phyloP scores from a whole-genome alignment of 2,329 filamentous ascomycete genomes.

The Cladosporium sp. region DNA sequence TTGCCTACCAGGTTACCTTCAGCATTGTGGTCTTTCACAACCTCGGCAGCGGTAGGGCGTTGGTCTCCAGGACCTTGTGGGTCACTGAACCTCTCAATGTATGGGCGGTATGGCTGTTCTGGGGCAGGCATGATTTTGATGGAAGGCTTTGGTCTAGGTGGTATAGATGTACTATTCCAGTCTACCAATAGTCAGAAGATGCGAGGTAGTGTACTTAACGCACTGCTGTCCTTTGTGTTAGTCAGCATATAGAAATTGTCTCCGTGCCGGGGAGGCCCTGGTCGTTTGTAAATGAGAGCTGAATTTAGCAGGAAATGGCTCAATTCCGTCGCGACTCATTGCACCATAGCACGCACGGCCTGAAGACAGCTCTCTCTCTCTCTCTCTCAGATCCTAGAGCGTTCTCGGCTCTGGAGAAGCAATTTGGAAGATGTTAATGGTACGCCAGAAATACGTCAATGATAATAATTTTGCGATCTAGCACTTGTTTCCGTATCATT shows the following conservation, averaged over 20 bases:
- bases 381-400: no score
- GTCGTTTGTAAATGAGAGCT: neutral
- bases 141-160: no score
- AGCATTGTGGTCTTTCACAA: conserved; percentile 26
- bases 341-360: neutral
- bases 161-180: no score
- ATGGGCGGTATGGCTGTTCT: conserved; percentile 8
- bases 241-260: neutral
- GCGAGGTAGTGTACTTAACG: no score
- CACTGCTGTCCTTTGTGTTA: neutral
- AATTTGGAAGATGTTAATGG: no score
- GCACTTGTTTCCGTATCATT: no score
- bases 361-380: neutral
- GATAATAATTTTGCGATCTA: no score
- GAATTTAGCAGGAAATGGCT: neutral
- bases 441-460: no score
- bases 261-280: neutral
- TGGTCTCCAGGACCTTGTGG: conserved; percentile 25
- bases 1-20: conserved; percentile 34
- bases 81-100: conserved; percentile 33
- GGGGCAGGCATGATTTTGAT: conserved; percentile 8
- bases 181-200: no score
- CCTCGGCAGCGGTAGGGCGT: conserved; percentile 24
- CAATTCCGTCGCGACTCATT: neutral
- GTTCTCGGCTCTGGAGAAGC: no score